Conservation (phyloP, 306 rosid species). For the Datisca glomerata region DNA sequence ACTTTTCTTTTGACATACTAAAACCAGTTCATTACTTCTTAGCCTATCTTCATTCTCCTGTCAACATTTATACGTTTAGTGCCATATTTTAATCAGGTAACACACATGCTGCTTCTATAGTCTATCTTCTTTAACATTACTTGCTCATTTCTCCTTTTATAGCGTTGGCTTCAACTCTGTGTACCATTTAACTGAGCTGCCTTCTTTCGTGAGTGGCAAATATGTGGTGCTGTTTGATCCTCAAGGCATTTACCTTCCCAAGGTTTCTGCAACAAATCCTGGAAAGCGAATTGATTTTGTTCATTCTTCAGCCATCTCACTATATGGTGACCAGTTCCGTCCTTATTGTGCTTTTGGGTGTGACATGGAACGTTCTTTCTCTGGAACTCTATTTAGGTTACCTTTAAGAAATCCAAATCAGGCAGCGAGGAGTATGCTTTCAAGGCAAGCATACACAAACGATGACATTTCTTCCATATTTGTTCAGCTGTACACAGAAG, state of each 20-base stretch:
- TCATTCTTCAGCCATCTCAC: slow-evolving; percentile 58
- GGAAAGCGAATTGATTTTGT: slow-evolving; percentile 91
- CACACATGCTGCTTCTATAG: too few relatives aligned
- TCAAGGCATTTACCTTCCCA: slow-evolving; percentile 85
- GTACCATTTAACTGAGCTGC: slow-evolving; percentile 94
- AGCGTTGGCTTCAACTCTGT: slow-evolving; percentile 99
- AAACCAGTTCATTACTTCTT: neutral
- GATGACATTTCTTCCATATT: slow-evolving; percentile 86
- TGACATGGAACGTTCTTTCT: slow-evolving; percentile 67
- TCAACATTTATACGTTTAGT: neutral
- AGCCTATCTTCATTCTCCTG: neutral
- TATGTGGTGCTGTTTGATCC: slow-evolving; percentile 89
- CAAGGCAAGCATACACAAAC: slow-evolving; percentile 72
- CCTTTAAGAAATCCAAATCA: slow-evolving; percentile 76
- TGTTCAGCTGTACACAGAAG: slow-evolving; percentile 75
- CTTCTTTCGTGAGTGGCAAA: slow-evolving; percentile 95
- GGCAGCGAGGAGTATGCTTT: slow-evolving; percentile 74
- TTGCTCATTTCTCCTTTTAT: too few relatives aligned
- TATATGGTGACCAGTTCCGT: slow-evolving; percentile 67
- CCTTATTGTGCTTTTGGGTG: slow-evolving; percentile 92
- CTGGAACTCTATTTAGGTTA: slow-evolving; percentile 87
- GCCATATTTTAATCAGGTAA: too few relatives aligned
- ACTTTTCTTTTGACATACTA: slow-evolving; percentile 1
- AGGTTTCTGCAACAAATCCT: slow-evolving; percentile 81
- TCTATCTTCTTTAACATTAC: too few relatives aligned